Base-by-base conservation (phyloP, 495 filamentous ascomycete genomes). In the Pyrenopolyporus hunteri region DNA sequence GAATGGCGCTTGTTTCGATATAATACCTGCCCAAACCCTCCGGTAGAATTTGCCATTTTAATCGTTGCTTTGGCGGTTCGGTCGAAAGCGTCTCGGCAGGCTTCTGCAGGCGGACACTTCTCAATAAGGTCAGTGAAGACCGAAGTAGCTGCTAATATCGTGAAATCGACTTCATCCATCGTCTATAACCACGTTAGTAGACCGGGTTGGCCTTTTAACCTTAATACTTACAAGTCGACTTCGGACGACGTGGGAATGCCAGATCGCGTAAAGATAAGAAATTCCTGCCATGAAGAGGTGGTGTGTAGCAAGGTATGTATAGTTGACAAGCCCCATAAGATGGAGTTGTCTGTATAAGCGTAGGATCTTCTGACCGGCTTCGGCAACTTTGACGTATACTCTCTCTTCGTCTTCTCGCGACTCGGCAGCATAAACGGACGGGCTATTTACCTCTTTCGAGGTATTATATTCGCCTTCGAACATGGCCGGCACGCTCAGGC, bases 231-330 rank as follows among this genome's bases (percentile, higher is more conserved):
- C 90, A 70, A 97, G 76, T 31, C 87, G 85, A 70, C 87, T 92
- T 62, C 92, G 82, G 13, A 97, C 93, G 40, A 89, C 81, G 29
- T 90, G 85, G 6, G 93, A 97, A 70, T 98, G 94, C 93, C 93
- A 98, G 36, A 98, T 93, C 11, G 94, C 92, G 70, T 96, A 98
- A 4, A 98, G 83, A 71, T 97, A 98, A 3, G 93, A 94, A 45
- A 97, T 96, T 16, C 93, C 93, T 13, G 93, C 93, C 90, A 97
- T 96, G 74, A 98, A 98, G 13, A 97, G 80, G 74, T 98, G 93
- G 71, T 97, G 93, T 2, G 93, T 97, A n/a, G 93, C 91, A 43
- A 98, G 75, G 74, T 93, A 98, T 0, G 93, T 97, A 67, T 97
- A 96, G 70, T 96, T 98, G 20, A 98, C 93, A 49, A 97, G 77